Base-by-base conservation (phyloP, 1,284 basidiomycete species). In the Tilletiaria anomala region DNA sequence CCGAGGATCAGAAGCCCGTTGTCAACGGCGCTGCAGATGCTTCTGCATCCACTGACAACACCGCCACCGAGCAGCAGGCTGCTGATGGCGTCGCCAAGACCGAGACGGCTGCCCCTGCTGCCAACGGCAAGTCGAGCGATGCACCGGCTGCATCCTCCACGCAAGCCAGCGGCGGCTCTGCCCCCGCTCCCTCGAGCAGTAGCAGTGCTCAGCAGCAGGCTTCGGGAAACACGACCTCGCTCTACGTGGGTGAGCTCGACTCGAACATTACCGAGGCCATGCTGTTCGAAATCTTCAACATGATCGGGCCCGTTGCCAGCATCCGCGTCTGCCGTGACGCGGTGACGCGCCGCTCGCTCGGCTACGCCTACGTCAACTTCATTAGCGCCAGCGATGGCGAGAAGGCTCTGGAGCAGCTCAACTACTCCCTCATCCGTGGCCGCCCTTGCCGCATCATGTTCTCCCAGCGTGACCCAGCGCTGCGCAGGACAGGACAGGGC, bases 371-470 rank as follows among this genome's bases (percentile, higher is more conserved):
- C 71, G 91, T 99, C 70, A 99, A 97, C 75, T 99, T 93, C 71
- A 77, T 99, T 69, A 96, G 96, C 70, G 75, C 87, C 26, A 76
- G 73, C 44, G 93, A 99, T 76, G 93, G 91, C 79, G 93, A 99
- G 75, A 87, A 89, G 69, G 91, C 93, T 51, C 78, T 99, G 54
- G 93, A 99, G 75, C 86, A 91, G 73, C 81, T 99, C 71, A 99
- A 99, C 75, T 99, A 97, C 72, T 94, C 91, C 54, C 74, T 91
- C 66, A 97, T 99, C 75, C 96, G 96, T 76, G 82, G 82, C 71
- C 84, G 87, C 65, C 82, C 93, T 53, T 99, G 93, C 76, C 88
- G 93, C 66, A 99, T 99, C 76, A 99, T 99, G 93, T 96, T 93
- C 89, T 96, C 89, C 65, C 91, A 97, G 78, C 86, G 93, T 70